phyloP scores from a whole-genome alignment of 1,284 basidiomycete species.

The Phylloboletellus chloephorus region DNA sequence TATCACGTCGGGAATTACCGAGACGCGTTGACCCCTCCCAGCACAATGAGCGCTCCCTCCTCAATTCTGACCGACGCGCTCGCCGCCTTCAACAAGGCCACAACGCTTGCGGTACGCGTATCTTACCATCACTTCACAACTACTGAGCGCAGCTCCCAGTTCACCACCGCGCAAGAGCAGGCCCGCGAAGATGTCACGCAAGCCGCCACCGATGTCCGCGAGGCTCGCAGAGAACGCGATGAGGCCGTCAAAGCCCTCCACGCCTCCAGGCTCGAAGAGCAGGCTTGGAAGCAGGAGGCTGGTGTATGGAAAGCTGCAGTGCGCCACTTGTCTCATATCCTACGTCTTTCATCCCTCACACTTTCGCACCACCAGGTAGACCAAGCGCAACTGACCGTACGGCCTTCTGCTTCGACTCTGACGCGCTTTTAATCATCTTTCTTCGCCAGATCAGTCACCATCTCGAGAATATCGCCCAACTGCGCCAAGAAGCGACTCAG shows the following conservation, averaged over 20 bases:
- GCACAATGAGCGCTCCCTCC: slow-evolving; percentile 29
- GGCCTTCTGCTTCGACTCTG: slow-evolving; percentile 11
- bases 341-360: slow-evolving; percentile 9
- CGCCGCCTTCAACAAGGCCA: slow-evolving; percentile 30
- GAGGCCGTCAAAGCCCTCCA: slow-evolving; percentile 46
- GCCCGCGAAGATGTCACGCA: slow-evolving; percentile 43
- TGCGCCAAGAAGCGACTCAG: slow-evolving; percentile 56
- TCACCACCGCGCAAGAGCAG: slow-evolving; percentile 42
- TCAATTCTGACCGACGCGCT: slow-evolving; percentile 31
- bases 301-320: slow-evolving; percentile 49
- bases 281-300: slow-evolving; percentile 46
- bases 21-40: slow-evolving; percentile 17
- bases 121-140: background rate
- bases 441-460: slow-evolving; percentile 48
- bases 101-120: slow-evolving; percentile 30
- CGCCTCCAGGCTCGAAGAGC: slow-evolving; percentile 40
- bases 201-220: slow-evolving; percentile 40
- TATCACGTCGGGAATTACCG: slow-evolving; percentile 26
- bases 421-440: slow-evolving; percentile 2
- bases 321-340: slow-evolving; percentile 27
- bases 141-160: slow-evolving; percentile 30
- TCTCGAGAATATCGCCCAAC: slow-evolving; percentile 51
- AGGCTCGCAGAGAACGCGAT: slow-evolving; percentile 50
- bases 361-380: slow-evolving; percentile 37
- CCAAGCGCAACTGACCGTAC: slow-evolving; percentile 54